A percentile compares a stretch with the other conserved stretches of the same genome.
Evolutionary conservation across 2,329 filamentous ascomycete genomes (phyloP).

Genomic region (Fusarium virguliforme): DNA sequence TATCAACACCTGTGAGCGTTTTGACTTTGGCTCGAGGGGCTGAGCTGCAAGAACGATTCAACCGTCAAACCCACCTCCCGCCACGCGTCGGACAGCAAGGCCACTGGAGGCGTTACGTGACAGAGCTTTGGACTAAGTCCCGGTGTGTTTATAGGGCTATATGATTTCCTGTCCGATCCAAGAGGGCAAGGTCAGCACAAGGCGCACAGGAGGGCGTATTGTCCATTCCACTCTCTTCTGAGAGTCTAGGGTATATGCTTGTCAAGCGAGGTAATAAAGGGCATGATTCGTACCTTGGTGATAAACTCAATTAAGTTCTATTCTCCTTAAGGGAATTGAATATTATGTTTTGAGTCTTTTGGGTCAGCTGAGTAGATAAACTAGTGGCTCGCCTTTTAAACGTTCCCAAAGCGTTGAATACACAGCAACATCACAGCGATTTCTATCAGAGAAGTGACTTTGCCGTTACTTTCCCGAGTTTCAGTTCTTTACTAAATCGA

Average conservation of each 20-base stretch:
- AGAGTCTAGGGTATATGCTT: slow-evolving; percentile 54
- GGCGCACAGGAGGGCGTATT: slow-evolving; percentile 53
- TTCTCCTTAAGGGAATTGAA: no score
- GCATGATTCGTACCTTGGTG: slow-evolving; percentile 55
- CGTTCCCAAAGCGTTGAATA: no score
- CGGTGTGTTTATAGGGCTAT: no score
- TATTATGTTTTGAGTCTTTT: no score
- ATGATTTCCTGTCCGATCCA: no score
- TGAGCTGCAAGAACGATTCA: slow-evolving; percentile 53
- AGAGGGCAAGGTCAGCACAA: slow-evolving; percentile 52
- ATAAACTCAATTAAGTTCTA: slow-evolving; percentile 45
- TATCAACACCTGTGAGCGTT: slow-evolving; percentile 56
- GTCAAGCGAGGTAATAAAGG: neutral
- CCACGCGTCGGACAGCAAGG: slow-evolving; percentile 59
- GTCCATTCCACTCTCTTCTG: slow-evolving; percentile 61
- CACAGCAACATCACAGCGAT: slow-evolving; percentile 47
- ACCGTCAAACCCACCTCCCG: slow-evolving; percentile 54
- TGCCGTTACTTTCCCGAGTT: slow-evolving; percentile 42
- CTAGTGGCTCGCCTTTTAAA: neutral
- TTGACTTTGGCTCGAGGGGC: slow-evolving; percentile 56
- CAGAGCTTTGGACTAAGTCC: slow-evolving; percentile 63
- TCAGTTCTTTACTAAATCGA: slow-evolving; percentile 56
- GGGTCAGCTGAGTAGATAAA: no score
- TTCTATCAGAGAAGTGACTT: slow-evolving; percentile 51
- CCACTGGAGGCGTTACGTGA: slow-evolving; percentile 54